These are phyloP conservation scores for Cyclotella sp. DNA, from an alignment of 108 stramenopile species.

Conservation along the genomic window DNA sequence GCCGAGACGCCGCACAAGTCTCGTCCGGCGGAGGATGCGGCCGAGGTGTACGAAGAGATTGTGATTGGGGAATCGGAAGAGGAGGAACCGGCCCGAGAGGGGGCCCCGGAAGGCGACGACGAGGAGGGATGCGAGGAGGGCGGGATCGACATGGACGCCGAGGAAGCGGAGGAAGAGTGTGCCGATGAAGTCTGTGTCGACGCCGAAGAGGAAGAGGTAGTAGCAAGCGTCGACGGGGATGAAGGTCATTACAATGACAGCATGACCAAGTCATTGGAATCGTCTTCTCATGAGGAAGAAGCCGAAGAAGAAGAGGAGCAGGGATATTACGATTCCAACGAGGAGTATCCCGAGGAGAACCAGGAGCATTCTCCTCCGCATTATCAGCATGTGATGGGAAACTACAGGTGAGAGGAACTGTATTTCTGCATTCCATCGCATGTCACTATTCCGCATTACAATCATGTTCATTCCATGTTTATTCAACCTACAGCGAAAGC, in stretches of 20 bases:
- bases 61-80: slow-evolving; percentile 10
- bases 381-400: slow-evolving; percentile 32
- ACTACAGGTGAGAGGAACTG: slow-evolving; percentile 29
- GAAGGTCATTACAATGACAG: slow-evolving; percentile 8
- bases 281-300: background rate
- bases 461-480: background rate
- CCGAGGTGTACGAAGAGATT: background rate
- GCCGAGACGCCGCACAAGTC: slow-evolving; percentile 4
- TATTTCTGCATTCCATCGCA: background rate
- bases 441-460: background rate
- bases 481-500: slow-evolving; percentile 20
- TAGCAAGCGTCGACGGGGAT: background rate
- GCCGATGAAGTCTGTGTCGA: background rate
- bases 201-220: background rate
- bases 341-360: slow-evolving; percentile 22
- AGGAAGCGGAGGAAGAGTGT: background rate
- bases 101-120: too few relatives aligned
- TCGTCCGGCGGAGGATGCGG: background rate
- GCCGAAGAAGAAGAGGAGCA: background rate
- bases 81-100: too few relatives aligned
- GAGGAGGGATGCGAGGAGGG: too few relatives aligned
- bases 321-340: slow-evolving; percentile 4
- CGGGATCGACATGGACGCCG: background rate
- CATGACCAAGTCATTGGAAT: slow-evolving; percentile 1
- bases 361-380: slow-evolving; percentile 13